A percentile compares a stretch with the other conserved stretches of the same genome.
Evolutionary conservation across 2,329 filamentous ascomycete species (phyloP).

Genomic region (Zalaria sp.): DNA sequence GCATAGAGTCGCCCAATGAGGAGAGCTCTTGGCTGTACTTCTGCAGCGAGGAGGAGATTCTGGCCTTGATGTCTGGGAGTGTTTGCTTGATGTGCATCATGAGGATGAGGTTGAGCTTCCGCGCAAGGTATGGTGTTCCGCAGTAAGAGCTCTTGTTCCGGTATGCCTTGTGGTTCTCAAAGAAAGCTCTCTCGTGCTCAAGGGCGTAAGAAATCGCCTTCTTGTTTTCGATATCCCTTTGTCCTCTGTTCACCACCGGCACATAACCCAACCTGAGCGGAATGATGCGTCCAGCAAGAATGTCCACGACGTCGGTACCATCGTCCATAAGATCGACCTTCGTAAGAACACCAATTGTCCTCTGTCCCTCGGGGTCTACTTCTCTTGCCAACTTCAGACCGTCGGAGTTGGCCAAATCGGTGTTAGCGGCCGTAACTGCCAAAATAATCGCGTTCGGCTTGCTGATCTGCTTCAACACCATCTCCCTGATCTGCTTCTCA

Average conservation of each 20-base stretch:
- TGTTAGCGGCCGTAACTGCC: conserved; percentile 91
- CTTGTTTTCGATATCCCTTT: conserved; percentile 97
- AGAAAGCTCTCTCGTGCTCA: conserved; percentile 91
- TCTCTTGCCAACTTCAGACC: conserved; percentile 91
- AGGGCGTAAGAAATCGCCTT: conserved; percentile 83
- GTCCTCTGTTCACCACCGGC: conserved; percentile 92
- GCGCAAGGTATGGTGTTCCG: conserved; percentile 88
- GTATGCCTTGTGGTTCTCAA: conserved; percentile 97
- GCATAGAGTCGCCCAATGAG: conserved; percentile 79
- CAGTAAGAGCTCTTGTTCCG: conserved; percentile 98
- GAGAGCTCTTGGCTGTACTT: conserved; percentile 79
- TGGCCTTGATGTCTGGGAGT: conserved; percentile 92
- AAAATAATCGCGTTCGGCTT: conserved; percentile 98
- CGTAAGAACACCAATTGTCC: conserved; percentile 94
- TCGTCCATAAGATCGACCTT: conserved; percentile 99
- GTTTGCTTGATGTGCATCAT: conserved; percentile 99
- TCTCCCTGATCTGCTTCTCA: conserved; percentile 89
- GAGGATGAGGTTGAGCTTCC: conserved; percentile 93
- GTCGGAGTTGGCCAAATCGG: conserved; percentile 96
- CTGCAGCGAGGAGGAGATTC: conserved; percentile 83
- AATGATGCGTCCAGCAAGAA: conserved; percentile 93
- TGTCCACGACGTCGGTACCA: conserved; percentile 95
- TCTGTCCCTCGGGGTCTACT: conserved; percentile 92
- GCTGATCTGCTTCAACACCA: conserved; percentile 97
- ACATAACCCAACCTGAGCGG: conserved; percentile 89